Base-by-base conservation (phyloP, 768 basidiomycete genomes). In the Ramaria sp. region DNA sequence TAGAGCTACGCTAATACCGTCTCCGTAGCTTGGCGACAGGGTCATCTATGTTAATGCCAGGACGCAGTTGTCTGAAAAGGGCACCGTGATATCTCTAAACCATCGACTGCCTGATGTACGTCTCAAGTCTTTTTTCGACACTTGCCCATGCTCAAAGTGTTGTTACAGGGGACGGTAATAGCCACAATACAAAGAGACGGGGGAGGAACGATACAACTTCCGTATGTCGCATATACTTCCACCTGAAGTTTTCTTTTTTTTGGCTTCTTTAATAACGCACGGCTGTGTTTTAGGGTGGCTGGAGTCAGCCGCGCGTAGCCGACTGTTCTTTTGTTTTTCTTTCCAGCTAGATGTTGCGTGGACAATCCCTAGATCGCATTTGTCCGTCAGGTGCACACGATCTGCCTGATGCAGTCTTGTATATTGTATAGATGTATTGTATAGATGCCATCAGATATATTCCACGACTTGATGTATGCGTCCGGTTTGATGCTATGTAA, bases 21-120 rank as follows among this genome's bases (percentile, higher is more conserved):
- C 18, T 41, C 20, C 8, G 20, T n/a, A 41, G 39, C 8, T 41
- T 3, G 39, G 39, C 6, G 39, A 41, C 20, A 41, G 53, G n/a
- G 53, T 55, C 16, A 24, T 55, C 8, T 55, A 27, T 55, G 16
- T 45, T 16, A 55, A 55, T 45, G 53, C 53, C 22, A 43, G 53
- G 15, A 48, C 44, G 9, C 43, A 48, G 36, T 18, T n/a, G 6
- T 15, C 37, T 2, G 43, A 55, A 27, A 22, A n/a, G 28, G 53
- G 43, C 15, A 45, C 27, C 5, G 39, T 55, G n/a, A 20, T 28
- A 36, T 22, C 43, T 25, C n/a, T 55, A 12, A 55, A 55, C 34
- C 9, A 5, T 15, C 42, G 28, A 20, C 45, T 45, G 27, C 43
- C 53, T 7, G 44, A 55, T 47, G 53, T 47, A 36, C 16, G 18